phyloP scores from a whole-genome alignment of 2,329 filamentous ascomycete genomes.

The Pseudogymnoascus sp. region DNA sequence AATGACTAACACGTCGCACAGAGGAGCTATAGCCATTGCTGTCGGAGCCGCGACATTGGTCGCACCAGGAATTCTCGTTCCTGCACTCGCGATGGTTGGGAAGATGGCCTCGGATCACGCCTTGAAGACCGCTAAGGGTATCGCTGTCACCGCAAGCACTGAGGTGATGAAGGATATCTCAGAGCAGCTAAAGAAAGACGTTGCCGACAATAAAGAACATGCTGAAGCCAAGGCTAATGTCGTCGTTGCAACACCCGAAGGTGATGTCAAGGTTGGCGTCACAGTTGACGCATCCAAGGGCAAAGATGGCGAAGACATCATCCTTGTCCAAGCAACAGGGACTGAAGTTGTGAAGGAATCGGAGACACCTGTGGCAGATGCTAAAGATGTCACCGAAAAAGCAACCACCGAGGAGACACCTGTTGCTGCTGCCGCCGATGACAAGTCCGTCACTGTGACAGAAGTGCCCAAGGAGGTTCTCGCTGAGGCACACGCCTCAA shows the following conservation, averaged over 20 bases:
- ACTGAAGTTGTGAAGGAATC: background rate
- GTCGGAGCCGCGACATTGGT: constrained; percentile 22
- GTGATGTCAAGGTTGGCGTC: constrained; percentile 1
- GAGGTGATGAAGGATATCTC: constrained; percentile 20
- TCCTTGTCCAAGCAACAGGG: background rate
- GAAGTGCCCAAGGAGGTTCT: constrained; percentile 2
- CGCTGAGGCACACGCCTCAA: background rate
- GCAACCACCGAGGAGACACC: background rate
- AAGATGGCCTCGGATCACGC: constrained; percentile 22
- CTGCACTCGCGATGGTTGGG: constrained; percentile 20
- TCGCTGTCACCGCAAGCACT: constrained; percentile 16
- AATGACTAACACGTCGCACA: constrained; percentile 7
- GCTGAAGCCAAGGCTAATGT: background rate
- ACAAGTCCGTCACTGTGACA: background rate
- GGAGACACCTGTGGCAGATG: background rate
- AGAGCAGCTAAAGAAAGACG: constrained; percentile 12
- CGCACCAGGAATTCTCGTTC: constrained; percentile 21
- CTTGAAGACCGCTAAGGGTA: constrained; percentile 16
- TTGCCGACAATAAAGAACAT: background rate
- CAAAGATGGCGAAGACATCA: background rate
- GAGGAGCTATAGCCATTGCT: constrained; percentile 21
- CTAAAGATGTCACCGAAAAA: background rate
- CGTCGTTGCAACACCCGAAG: background rate
- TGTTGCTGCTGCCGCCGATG: background rate
- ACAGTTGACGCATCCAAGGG: background rate